Percentiles rank a stretch among this genome's conserved stretches.
phyloP scores from a whole-genome alignment of 2,329 filamentous ascomycete species.

The Helotiales sp. region DNA sequence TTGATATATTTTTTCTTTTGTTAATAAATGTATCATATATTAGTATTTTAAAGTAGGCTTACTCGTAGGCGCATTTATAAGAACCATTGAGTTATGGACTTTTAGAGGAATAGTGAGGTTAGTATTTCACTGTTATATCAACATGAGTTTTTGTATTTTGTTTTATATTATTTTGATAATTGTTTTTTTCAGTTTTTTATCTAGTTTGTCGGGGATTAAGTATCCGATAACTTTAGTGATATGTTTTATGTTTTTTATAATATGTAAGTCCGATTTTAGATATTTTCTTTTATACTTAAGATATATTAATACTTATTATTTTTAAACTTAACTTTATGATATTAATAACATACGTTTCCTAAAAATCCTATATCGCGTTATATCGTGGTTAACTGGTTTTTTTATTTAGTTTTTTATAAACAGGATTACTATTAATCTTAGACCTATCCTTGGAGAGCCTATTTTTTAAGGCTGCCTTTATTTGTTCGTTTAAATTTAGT shows the following conservation, averaged over 20 bases:
- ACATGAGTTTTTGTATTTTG: conserved; percentile 17
- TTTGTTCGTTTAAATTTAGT: neutral
- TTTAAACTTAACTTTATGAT: neutral
- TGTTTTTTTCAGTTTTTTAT: conserved; percentile 15
- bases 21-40: conserved; percentile 29
- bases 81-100: conserved; percentile 29
- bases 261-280: conserved; percentile 25
- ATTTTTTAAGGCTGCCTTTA: neutral
- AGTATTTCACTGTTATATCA: conserved; percentile 9
- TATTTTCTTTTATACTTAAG: conserved; percentile 32
- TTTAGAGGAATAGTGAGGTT: conserved; percentile 25
- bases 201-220: conserved; percentile 26
- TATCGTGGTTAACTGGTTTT: neutral
- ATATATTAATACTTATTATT: conserved; percentile 30
- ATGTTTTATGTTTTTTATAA: conserved; percentile 32
- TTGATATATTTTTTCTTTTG: conserved; percentile 28
- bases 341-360: neutral
- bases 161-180: conserved; percentile 15
- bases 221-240: conserved; percentile 27
- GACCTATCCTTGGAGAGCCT: neutral
- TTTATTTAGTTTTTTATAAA: neutral
- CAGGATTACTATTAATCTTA: neutral
- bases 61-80: conserved; percentile 23
- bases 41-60: conserved; percentile 26
- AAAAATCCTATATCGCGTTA: neutral